Conservation (phyloP, 352 stramenopile species). For the Plasmopara viticola region DNA sequence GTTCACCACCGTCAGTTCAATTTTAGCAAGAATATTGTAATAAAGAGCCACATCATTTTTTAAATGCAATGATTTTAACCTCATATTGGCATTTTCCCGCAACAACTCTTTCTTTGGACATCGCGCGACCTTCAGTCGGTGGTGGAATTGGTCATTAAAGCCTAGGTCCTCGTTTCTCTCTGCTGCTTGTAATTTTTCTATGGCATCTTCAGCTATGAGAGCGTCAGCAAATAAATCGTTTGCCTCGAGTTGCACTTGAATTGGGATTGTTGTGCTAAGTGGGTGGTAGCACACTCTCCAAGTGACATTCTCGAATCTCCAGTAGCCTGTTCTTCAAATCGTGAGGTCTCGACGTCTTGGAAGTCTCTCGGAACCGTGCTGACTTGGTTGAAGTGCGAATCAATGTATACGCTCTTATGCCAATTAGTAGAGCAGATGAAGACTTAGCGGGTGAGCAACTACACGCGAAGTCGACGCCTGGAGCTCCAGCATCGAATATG, state of each 20-base stretch:
- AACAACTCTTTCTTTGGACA: constrained; percentile 37
- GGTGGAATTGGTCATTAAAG: constrained; percentile 19
- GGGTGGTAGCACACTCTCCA: constrained; percentile 4
- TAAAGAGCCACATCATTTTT: constrained; percentile 50
- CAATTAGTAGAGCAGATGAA: constrained; percentile 1
- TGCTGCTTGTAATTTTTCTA: too few relatives aligned
- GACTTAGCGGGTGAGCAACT: constrained; percentile 14
- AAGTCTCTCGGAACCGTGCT: constrained; percentile 12
- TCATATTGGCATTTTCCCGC: constrained; percentile 39
- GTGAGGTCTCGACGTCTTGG: constrained; percentile 11
- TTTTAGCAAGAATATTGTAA: constrained; percentile 36
- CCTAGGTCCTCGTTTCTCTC: constrained; percentile 9
- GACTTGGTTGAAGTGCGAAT: constrained; percentile 22
- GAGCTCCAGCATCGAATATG: neutral
- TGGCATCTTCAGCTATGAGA: neutral
- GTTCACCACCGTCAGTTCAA: constrained; percentile 26
- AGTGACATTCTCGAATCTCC: constrained; percentile 1
- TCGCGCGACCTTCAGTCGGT: constrained; percentile 26
- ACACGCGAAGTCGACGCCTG: constrained; percentile 3
- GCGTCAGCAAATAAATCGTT: neutral
- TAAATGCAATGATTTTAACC: constrained; percentile 35
- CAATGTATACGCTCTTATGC: constrained; percentile 20
- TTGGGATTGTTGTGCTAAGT: constrained; percentile 17
- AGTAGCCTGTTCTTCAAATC: constrained; percentile 24
- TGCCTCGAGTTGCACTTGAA: neutral